Base-by-base conservation (phyloP, 306 rosid species). In the Ziziphus jujuba region DNA sequence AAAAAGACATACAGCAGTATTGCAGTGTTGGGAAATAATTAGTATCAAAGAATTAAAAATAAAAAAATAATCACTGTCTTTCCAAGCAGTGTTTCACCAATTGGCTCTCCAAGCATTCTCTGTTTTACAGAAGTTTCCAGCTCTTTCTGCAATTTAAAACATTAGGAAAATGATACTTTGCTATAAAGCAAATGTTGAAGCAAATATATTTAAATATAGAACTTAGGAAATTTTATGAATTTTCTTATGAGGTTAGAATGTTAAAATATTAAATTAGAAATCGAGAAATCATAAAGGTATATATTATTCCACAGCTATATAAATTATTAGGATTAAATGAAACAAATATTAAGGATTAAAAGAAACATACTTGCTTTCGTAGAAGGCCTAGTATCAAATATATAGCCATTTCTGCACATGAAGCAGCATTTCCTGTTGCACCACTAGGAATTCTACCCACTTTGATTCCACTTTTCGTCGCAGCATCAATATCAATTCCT, bases 331-430 rank as follows among this genome's bases (percentile, higher is more conserved):
- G n/a, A n/a, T n/a, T n/a, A n/a, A n/a, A n/a, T n/a, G n/a, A n/a
- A n/a, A n/a, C n/a, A n/a, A 24, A 6, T 16, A 2, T 28, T 19
- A 62, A 15, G 47, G 19, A 57, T n/a, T 14, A 21, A 69, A 75
- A 74, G 16, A 34, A 62, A 65, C 85, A 56, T 80, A 89, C 98
- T 80, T 92, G 98, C 81, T 79, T 90, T 10, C 97, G 91, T 47
- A 92, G 96, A 62, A 92, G 97, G 67, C 88, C 97, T 72, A 92
- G 21, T 75, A 71, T 87, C 56, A 92, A 82, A 79, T 89, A 92
- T 81, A 90, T 84, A 34, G 89, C 88, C 97, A 90, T 90, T 81
- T 90, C 98, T 49, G 97, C 97, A 72, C 98, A 89, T 21, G 96
- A 86, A 61, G 84, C 80, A 76, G 98, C 81, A 80, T 92, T 92